phyloP scores from a whole-genome alignment of 2,329 filamentous ascomycete genomes.

The Ophiostoma montium region DNA sequence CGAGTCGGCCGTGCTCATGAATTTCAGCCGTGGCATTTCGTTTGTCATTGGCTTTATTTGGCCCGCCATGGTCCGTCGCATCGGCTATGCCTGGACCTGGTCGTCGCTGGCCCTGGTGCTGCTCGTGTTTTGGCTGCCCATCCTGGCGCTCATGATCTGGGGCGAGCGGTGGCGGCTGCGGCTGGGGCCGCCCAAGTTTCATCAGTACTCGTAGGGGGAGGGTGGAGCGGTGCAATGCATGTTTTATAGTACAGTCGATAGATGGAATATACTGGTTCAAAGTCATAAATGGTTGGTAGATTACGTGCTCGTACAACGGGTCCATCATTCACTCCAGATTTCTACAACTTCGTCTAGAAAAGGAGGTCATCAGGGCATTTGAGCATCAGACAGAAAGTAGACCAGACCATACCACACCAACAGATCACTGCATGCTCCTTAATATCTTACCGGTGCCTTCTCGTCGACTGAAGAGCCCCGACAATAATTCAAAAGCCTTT shows the following conservation, averaged over 20 bases:
- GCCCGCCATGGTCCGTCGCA: slow-evolving; percentile 5
- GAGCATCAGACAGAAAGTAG: too few species aligned
- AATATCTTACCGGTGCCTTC: too few species aligned
- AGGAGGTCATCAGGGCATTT: too few species aligned
- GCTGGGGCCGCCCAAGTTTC: slow-evolving; percentile 8
- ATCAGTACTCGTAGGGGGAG: slow-evolving; percentile 4
- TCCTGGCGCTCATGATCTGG: slow-evolving; percentile 7
- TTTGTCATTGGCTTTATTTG: slow-evolving; percentile 12
- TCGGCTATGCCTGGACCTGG: slow-evolving; percentile 12
- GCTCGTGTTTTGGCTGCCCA: slow-evolving; percentile 10
- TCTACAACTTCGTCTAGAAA: too few species aligned
- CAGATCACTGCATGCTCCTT: too few species aligned
- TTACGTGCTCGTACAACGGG: too few species aligned
- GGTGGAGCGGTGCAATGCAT: background rate
- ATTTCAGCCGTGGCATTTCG: slow-evolving; percentile 9
- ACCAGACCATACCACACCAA: too few species aligned
- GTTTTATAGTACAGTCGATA: background rate
- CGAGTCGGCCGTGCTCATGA: slow-evolving; percentile 12
- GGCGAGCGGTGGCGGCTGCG: slow-evolving; percentile 9
- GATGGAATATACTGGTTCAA: too few species aligned
- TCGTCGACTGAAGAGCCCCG: too few species aligned
- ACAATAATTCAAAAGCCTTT: too few species aligned
- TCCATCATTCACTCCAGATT: too few species aligned
- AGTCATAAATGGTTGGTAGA: too few species aligned
- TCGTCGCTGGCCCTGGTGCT: slow-evolving; percentile 8